phyloP scores from a whole-genome alignment of 129 eudicot genomes.

The Helichrysum umbraculigerum region DNA sequence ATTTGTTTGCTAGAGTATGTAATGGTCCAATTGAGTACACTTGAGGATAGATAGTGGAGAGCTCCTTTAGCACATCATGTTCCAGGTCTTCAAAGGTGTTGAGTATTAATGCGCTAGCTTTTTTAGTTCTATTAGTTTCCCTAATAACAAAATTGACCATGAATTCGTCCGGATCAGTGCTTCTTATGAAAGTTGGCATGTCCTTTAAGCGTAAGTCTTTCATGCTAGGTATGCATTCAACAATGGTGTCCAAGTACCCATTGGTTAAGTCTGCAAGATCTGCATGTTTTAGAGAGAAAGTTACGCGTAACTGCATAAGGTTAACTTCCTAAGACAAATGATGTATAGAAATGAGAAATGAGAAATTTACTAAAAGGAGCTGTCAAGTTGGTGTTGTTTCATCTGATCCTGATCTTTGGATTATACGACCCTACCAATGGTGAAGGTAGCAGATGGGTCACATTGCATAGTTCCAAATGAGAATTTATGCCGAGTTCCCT shows the following conservation, averaged over 20 bases:
- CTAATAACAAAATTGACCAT: constrained; percentile 12
- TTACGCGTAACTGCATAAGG: too few relatives aligned
- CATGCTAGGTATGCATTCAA: constrained; percentile 6
- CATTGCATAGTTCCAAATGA: too few relatives aligned
- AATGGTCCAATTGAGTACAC: constrained; percentile 27
- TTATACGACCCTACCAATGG: too few relatives aligned
- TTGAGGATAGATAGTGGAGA: neutral
- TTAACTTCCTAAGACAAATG: neutral
- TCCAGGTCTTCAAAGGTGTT: constrained; percentile 35
- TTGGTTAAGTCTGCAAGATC: neutral
- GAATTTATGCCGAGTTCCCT: too few relatives aligned
- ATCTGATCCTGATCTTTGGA: too few relatives aligned
- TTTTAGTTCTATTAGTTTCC: constrained; percentile 13
- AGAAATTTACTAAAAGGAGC: neutral
- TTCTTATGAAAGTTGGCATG: constrained; percentile 11
- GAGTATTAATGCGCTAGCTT: constrained; percentile 14
- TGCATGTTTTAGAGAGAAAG: neutral
- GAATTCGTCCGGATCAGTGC: constrained; percentile 16
- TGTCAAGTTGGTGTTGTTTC: too few relatives aligned
- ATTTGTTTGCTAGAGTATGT: neutral
- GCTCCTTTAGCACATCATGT: constrained; percentile 24
- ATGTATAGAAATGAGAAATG: neutral
- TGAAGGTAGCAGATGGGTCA: too few relatives aligned
- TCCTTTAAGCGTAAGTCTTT: neutral
- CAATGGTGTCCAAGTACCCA: neutral